Evolutionary conservation across 2,329 filamentous ascomycete species (phyloP).

Genomic region (Thelonectria rubi): DNA sequence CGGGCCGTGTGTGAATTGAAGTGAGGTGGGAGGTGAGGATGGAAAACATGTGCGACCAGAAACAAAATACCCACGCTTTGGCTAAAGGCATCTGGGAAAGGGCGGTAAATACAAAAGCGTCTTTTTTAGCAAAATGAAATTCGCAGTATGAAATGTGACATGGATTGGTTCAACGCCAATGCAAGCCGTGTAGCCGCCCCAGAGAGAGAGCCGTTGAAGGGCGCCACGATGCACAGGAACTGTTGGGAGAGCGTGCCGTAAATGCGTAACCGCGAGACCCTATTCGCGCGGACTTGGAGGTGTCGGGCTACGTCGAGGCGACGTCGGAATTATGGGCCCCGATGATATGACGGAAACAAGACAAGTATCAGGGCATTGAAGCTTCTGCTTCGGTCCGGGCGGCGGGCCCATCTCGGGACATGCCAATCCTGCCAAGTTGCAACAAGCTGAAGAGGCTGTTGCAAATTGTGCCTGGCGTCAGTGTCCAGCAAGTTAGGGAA

Average conservation of each 20-base stretch:
- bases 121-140: slow-evolving; percentile 23
- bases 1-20: slow-evolving; percentile 14
- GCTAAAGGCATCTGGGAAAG: slow-evolving; percentile 19
- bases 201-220: slow-evolving; percentile 20
- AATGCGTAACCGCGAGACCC: neutral
- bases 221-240: slow-evolving; percentile 11
- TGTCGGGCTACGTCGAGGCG: neutral
- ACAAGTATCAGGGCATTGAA: neutral
- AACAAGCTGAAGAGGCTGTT: neutral
- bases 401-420: slow-evolving; percentile 2
- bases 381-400: neutral
- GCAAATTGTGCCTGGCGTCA: neutral
- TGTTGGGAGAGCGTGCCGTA: slow-evolving; percentile 11
- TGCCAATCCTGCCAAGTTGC: neutral
- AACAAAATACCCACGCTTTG: slow-evolving; percentile 21
- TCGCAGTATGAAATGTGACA: neutral
- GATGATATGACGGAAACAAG: slow-evolving; percentile 2
- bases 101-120: slow-evolving; percentile 26
- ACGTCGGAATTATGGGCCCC: slow-evolving; percentile 29
- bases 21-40: slow-evolving; percentile 27
- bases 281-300: slow-evolving; percentile 32
- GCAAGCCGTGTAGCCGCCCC: slow-evolving; percentile 2
- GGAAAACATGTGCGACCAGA: slow-evolving; percentile 19
- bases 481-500: neutral
- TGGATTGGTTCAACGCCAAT: slow-evolving; percentile 20